Percentiles rank a stretch among this genome's conserved stretches.
phyloP scores from a whole-genome alignment of 495 filamentous ascomycete genomes.

The Hyaloscypha hepaticicola region DNA sequence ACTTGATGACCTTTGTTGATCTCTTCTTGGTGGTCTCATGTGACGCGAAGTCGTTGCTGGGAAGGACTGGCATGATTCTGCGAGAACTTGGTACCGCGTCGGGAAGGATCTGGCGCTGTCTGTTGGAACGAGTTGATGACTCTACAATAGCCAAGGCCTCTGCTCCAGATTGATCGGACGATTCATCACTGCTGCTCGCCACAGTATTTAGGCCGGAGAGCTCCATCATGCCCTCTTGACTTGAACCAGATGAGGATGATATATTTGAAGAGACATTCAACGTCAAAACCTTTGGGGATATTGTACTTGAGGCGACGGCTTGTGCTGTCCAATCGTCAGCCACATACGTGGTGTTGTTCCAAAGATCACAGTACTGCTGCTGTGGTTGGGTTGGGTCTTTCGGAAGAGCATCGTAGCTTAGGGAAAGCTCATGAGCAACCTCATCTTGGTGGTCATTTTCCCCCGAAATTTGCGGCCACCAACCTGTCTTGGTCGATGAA shows the following conservation, averaged over 20 bases:
- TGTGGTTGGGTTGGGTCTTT: conserved; percentile 6
- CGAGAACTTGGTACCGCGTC: conserved; percentile 7
- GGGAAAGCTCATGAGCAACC: not conserved
- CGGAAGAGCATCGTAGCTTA: conserved; percentile 17
- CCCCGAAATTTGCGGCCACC: conserved; percentile 16
- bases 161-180: conserved; percentile 13
- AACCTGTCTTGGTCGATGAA: not conserved
- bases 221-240: conserved; percentile 11
- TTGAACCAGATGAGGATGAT: conserved; percentile 27
- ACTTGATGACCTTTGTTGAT: conserved; percentile 11
- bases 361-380: conserved; percentile 13
- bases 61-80: conserved; percentile 9
- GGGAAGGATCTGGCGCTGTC: conserved; percentile 22
- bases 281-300: conserved; percentile 29
- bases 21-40: conserved; percentile 11
- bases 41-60: conserved; percentile 13
- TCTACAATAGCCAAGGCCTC: conserved; percentile 14
- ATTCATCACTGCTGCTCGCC: conserved; percentile 14
- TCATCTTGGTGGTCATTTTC: conserved; percentile 7
- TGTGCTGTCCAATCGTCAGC: conserved; percentile 21
- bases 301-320: conserved; percentile 8
- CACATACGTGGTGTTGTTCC: not conserved
- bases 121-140: conserved; percentile 3
- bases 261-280: conserved; percentile 16
- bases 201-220: conserved; percentile 16